phyloP scores from a whole-genome alignment of 768 basidiomycete genomes.

The Hygrophoropsis aurantiaca region DNA sequence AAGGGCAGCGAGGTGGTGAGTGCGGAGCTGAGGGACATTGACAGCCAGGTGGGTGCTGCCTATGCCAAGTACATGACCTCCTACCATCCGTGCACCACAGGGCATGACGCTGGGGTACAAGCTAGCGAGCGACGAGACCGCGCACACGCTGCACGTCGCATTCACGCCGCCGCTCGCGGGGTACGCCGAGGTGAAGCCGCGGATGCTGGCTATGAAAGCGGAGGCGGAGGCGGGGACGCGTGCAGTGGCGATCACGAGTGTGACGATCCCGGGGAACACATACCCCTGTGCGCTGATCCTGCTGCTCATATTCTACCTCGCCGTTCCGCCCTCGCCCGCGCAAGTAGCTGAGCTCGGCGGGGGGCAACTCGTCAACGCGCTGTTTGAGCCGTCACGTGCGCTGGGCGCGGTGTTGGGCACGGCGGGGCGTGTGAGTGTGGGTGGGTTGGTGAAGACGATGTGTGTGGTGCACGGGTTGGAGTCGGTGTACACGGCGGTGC shows the following conservation, averaged over 20 bases:
- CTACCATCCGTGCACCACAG: slow-evolving; percentile 30
- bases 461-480: slow-evolving; percentile 26
- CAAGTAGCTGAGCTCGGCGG: too few species aligned
- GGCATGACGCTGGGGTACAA: slow-evolving; percentile 71
- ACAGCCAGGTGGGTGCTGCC: slow-evolving; percentile 52
- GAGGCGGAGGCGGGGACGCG: slow-evolving; percentile 80
- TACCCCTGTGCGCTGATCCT: too few species aligned
- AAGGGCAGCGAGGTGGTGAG: slow-evolving; percentile 51
- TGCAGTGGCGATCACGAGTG: too few species aligned
- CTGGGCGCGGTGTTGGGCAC: slow-evolving; percentile 7
- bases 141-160: slow-evolving; percentile 48
- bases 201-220: slow-evolving; percentile 77
- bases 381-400: slow-evolving; percentile 20
- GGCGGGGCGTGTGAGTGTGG: slow-evolving; percentile 17
- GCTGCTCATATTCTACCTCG: too few species aligned
- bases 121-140: slow-evolving; percentile 43
- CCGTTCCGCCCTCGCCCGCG: too few species aligned
- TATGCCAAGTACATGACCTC: not conserved
- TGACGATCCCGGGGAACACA: slow-evolving; percentile 10
- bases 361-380: slow-evolving; percentile 9
- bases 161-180: slow-evolving; percentile 73
- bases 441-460: slow-evolving; percentile 2
- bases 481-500: slow-evolving; percentile 24
- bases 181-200: slow-evolving; percentile 82
- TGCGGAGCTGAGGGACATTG: slow-evolving; percentile 73